phyloP scores from a whole-genome alignment of 306 rosid species.

The Inga oerstediana region DNA sequence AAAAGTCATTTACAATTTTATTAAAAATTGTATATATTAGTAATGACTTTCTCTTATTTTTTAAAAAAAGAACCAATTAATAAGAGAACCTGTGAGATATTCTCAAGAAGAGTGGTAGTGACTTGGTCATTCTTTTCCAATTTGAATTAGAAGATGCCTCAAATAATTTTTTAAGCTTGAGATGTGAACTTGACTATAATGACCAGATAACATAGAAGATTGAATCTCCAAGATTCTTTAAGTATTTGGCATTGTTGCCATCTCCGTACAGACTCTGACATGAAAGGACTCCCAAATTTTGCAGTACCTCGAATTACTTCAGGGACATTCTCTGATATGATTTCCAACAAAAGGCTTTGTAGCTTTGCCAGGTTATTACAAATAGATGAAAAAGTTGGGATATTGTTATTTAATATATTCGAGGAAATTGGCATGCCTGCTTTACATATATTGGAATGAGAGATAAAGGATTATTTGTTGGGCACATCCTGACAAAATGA shows the following conservation, averaged over 20 bases:
- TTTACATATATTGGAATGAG: neutral
- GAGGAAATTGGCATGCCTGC: neutral
- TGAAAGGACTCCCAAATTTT: neutral
- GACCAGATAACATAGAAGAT: neutral
- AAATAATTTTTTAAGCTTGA: neutral
- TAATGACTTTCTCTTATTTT: neutral
- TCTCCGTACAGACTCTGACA: neutral
- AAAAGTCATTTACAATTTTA: too few species aligned
- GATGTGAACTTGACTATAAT: neutral
- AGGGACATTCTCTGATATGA: neutral
- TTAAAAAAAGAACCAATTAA: neutral
- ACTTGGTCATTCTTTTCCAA: conserved; percentile 19
- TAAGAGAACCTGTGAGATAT: conserved; percentile 26
- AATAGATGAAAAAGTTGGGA: neutral
- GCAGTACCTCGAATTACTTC: neutral
- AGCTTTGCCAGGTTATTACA: neutral
- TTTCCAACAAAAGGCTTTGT: neutral
- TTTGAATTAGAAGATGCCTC: conserved; percentile 19
- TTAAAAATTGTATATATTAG: too few species aligned
- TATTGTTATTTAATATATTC: neutral
- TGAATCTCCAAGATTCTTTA: neutral
- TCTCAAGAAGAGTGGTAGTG: neutral
- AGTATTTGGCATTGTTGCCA: neutral
- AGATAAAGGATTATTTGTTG: neutral
- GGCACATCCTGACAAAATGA: neutral